A percentile compares a stretch with the other conserved stretches of the same genome.
These are phyloP conservation scores for Exutisphaerella laricina DNA, from an alignment of 2,329 filamentous ascomycete genomes.

Conservation along the genomic window DNA sequence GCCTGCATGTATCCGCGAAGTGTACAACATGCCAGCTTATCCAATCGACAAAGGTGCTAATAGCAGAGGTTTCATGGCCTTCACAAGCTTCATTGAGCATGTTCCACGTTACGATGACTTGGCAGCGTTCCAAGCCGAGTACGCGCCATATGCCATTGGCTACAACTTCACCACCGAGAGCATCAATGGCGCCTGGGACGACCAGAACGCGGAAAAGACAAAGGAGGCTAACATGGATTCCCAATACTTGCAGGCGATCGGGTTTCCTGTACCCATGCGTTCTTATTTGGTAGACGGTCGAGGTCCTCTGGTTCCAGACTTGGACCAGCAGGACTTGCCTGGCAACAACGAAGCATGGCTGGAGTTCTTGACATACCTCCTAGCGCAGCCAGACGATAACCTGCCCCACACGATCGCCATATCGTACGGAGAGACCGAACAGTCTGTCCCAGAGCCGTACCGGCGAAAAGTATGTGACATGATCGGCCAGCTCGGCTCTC, in stretches of 20 bases:
- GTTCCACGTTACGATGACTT: constrained; percentile 50
- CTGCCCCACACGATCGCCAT: constrained; percentile 58
- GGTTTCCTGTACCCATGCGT: constrained; percentile 49
- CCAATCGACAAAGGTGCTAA: constrained; percentile 43
- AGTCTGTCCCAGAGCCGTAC: constrained; percentile 55
- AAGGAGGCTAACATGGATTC: constrained; percentile 59
- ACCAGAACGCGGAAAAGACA: constrained; percentile 39
- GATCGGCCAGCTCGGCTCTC: constrained; percentile 58
- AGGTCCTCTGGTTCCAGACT: constrained; percentile 44
- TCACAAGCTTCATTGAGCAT: constrained; percentile 44
- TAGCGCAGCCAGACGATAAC: constrained; percentile 47
- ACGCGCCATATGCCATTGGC: constrained; percentile 44
- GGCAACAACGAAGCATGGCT: constrained; percentile 61
- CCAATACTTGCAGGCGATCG: constrained; percentile 55
- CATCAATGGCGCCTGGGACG: constrained; percentile 51
- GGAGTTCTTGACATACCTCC: constrained; percentile 54
- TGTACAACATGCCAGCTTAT: constrained; percentile 47
- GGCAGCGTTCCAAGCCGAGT: constrained; percentile 49
- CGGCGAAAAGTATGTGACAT: constrained; percentile 56
- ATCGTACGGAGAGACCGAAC: constrained; percentile 62
- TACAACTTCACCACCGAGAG: constrained; percentile 52
- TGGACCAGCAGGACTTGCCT: constrained; percentile 38
- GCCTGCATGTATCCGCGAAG: constrained; percentile 47
- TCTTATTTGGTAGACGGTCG: constrained; percentile 55
- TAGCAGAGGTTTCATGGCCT: constrained; percentile 40